Base-by-base conservation (phyloP, 805 yeast genomes). In the Clavispora asparagi region DNA sequence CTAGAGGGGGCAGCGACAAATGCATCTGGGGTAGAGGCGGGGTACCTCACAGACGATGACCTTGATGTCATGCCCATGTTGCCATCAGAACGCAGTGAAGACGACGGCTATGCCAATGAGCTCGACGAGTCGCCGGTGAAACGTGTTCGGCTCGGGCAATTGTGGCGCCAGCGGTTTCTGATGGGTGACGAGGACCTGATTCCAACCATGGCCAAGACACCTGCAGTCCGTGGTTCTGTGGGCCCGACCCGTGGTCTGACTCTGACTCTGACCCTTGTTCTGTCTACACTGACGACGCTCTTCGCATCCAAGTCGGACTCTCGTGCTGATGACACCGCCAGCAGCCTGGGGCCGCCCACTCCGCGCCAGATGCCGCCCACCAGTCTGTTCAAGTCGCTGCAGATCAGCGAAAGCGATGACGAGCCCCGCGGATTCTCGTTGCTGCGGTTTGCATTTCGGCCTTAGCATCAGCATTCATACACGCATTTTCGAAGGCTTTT, bases 121-220 rank as follows among this genome's bases (percentile, higher is more conserved):
- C 59, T 70, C 9, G 76, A 70, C 43, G 75, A 70, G 48, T 70
- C 76, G 3, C 75, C 76, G 4, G 56, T 64, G 7, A 70, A 69
- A 41, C 26, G 39, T 14, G 38, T 30, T 8, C 46, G 33, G 7
- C 38, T 52, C 8, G 43, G 45, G 4, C 43, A 32, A 19, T 41
- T 40, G 40, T 53, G 55, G 56, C 42, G 58, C 19, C 41, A 49
- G 19, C 35, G 33, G 42, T 54, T 54, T 31, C 45, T 49, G 43
- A 43, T 52, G 51, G 17, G 19, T 45, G 43, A 14, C 16, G 39
- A 33, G 7, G 27, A 35, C 33, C n/a, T n/a, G n/a, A 42, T 16
- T 12, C 31, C 17, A 45, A 44, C 43, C 29, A 11, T 11, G 29
- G 7, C 29, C 29, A 11, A 3, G 12, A 11, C 28, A 9, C 28